phyloP scores from a whole-genome alignment of 2,329 filamentous ascomycete species.

The Phialemonium atrogriseum region DNA sequence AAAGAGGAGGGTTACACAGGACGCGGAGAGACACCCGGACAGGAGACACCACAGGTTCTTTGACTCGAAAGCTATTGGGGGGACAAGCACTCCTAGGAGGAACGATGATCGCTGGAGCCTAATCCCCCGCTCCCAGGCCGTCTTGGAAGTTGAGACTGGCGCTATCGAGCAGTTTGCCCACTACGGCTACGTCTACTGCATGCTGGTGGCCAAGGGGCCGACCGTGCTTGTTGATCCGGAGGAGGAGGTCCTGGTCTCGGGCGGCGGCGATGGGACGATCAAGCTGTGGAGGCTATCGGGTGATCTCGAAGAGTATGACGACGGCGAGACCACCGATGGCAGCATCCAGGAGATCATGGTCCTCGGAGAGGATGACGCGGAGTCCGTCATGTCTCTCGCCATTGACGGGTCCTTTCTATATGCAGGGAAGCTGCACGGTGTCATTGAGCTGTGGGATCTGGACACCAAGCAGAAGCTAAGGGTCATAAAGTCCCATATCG shows the following conservation, averaged over 20 bases:
- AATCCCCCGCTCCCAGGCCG: slow-evolving; percentile 44
- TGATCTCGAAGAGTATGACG: slow-evolving; percentile 27
- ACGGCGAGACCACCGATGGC: slow-evolving; percentile 44
- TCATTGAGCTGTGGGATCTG: slow-evolving; percentile 93
- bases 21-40: slow-evolving; percentile 63
- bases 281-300: slow-evolving; percentile 76
- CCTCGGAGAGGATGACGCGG: slow-evolving; percentile 51
- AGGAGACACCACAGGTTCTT: slow-evolving; percentile 83
- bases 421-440: slow-evolving; percentile 76
- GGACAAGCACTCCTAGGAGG: slow-evolving; percentile 66
- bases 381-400: slow-evolving; percentile 67
- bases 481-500: slow-evolving; percentile 71
- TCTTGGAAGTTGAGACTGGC: slow-evolving; percentile 72
- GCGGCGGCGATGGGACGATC: slow-evolving; percentile 87
- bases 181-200: slow-evolving; percentile 92
- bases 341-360: slow-evolving; percentile 63
- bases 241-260: slow-evolving; percentile 79
- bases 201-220: slow-evolving; percentile 71
- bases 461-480: slow-evolving; percentile 87
- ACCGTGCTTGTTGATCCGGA: slow-evolving; percentile 60
- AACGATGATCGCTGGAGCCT: slow-evolving; percentile 48
- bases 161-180: slow-evolving; percentile 86
- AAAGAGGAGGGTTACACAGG: slow-evolving; percentile 47
- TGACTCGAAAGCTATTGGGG: slow-evolving; percentile 80
- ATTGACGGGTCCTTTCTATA: slow-evolving; percentile 90